Conservation (phyloP, 257 asterid genomes). For the Cordia subcordata region DNA sequence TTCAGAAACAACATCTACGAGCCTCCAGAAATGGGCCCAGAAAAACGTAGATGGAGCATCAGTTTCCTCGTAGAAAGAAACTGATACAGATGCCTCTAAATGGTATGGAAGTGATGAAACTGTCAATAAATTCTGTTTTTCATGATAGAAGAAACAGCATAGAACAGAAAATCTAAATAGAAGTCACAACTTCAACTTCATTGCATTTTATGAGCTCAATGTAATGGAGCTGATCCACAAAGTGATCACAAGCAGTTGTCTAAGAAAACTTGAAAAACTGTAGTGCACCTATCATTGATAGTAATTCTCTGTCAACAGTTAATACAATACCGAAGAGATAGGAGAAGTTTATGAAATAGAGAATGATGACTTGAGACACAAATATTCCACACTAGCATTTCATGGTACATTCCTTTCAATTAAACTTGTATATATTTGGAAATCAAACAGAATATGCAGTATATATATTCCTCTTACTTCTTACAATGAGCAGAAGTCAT, state of each 20-base stretch:
- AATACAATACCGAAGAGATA: too few relatives aligned
- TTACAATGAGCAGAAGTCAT: slow-evolving; percentile 8
- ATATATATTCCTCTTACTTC: neutral
- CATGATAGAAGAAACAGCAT: too few relatives aligned
- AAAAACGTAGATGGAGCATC: slow-evolving; percentile 22
- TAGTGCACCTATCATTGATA: too few relatives aligned
- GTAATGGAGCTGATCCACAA: too few relatives aligned
- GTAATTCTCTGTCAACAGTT: too few relatives aligned
- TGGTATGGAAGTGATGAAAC: slow-evolving; percentile 5
- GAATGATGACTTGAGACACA: too few relatives aligned
- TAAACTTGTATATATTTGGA: neutral
- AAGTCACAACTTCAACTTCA: too few relatives aligned
- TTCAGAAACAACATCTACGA: slow-evolving; percentile 15
- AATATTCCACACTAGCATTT: neutral
- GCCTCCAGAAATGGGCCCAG: slow-evolving; percentile 25
- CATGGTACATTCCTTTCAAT: slow-evolving; percentile 9
- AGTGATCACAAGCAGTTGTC: too few relatives aligned
- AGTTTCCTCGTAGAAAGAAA: slow-evolving; percentile 18
- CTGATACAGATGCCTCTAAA: slow-evolving; percentile 12
- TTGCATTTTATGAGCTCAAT: too few relatives aligned
- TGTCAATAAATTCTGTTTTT: neutral
- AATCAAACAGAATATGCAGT: slow-evolving; percentile 1
- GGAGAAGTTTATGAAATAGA: too few relatives aligned
- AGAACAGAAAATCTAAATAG: too few relatives aligned
- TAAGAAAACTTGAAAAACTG: too few relatives aligned